A percentile compares a stretch with the other conserved stretches of the same genome.
Conservation (phyloP, 495 filamentous ascomycete genomes). For the Pyronema omphalodes region DNA sequence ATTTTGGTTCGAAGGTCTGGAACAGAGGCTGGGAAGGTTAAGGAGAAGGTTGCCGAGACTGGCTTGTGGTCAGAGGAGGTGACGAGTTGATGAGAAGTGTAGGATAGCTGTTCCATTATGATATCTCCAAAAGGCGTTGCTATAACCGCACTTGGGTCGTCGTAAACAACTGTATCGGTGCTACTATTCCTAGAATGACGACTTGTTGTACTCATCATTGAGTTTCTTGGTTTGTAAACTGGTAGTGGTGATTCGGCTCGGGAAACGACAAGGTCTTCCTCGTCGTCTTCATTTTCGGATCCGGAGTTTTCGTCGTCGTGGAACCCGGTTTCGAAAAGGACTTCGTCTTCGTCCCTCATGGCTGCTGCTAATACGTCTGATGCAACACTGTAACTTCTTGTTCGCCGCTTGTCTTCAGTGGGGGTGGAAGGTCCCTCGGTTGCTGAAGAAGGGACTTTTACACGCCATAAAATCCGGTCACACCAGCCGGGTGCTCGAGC, state of each 20-base stretch:
- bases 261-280: slow-evolving; percentile 22
- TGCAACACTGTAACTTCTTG: neutral
- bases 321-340: slow-evolving; percentile 49
- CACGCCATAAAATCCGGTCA: slow-evolving; percentile 82
- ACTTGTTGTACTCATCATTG: neutral
- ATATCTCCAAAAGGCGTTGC: slow-evolving; percentile 17
- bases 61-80: slow-evolving; percentile 95
- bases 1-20: slow-evolving; percentile 64
- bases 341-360: slow-evolving; percentile 63
- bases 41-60: slow-evolving; percentile 54
- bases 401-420: slow-evolving; percentile 35
- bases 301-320: slow-evolving; percentile 27
- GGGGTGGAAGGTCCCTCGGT: slow-evolving; percentile 25
- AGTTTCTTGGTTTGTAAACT: neutral
- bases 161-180: neutral
- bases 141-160: slow-evolving; percentile 12
- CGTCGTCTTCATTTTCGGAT: slow-evolving; percentile 8
- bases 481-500: slow-evolving; percentile 88
- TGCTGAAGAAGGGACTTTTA: slow-evolving; percentile 41
- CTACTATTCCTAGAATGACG: neutral
- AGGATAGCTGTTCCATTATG: slow-evolving; percentile 28
- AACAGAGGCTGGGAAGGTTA: slow-evolving; percentile 70
- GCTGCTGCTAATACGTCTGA: slow-evolving; percentile 26
- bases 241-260: slow-evolving; percentile 13
- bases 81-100: slow-evolving; percentile 73